Evolutionary conservation across 176 grass and related monocot species (phyloP).

Genomic region (barley (Hordeum vulgare)): MorexV3_pseudomolecules_assembly NC_058520.1:68627718-68628217

Average conservation of each 20-base stretch:
- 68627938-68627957: background rate
- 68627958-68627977: background rate
- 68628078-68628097: slow-evolving; percentile 17
- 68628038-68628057: slow-evolving; percentile 19
- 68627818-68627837: background rate
- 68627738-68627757: no score
- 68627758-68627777: background rate
- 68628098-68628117: slow-evolving; percentile 33
- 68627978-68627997: background rate
- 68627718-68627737: background rate
- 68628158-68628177: slow-evolving; percentile 22
- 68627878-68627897: background rate
- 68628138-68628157: slow-evolving; percentile 9
- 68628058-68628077: slow-evolving; percentile 47
- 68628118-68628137: slow-evolving; percentile 22
- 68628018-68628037: slow-evolving; percentile 4
- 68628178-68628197: background rate
- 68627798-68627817: background rate
- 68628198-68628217: background rate
- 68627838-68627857: background rate
- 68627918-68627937: background rate
- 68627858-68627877: background rate
- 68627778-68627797: slow-evolving; percentile 4
- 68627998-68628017: background rate
- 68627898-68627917: background rate